These are phyloP conservation scores for Pseudoturritis turrita DNA, from an alignment of 345 rosid genomes.

Conservation along the genomic window DNA sequence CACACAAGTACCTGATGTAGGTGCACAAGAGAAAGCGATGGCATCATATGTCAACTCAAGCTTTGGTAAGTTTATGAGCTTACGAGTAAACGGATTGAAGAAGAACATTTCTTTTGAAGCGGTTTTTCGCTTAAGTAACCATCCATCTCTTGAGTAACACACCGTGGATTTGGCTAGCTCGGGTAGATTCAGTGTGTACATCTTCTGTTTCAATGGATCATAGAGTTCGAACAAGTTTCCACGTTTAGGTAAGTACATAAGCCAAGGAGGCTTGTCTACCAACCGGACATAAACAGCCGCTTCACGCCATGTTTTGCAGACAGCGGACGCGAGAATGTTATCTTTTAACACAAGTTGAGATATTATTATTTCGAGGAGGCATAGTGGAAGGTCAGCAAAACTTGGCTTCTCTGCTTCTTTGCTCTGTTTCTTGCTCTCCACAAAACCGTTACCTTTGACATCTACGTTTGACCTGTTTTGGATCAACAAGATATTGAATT, in stretches of 20 bases:
- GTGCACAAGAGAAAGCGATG: conserved; percentile 66
- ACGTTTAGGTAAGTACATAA: conserved; percentile 67
- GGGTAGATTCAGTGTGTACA: conserved; percentile 50
- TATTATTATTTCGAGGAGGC: conserved; percentile 49
- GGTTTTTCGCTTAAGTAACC: conserved; percentile 56
- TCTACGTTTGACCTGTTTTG: conserved; percentile 2
- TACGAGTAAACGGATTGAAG: conserved; percentile 55
- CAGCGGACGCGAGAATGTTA: conserved; percentile 47
- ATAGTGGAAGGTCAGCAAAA: conserved; percentile 14
- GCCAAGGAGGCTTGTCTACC: conserved; percentile 64
- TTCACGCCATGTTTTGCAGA: conserved; percentile 56
- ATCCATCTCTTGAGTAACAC: conserved; percentile 61
- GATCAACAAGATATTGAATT: neutral
- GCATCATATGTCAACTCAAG: conserved; percentile 48
- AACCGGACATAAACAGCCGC: conserved; percentile 48
- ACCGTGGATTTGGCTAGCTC: conserved; percentile 56
- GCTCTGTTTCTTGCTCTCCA: neutral
- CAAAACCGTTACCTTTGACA: neutral
- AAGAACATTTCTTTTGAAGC: conserved; percentile 47
- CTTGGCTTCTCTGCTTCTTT: neutral
- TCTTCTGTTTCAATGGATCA: conserved; percentile 50
- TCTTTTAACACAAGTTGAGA: conserved; percentile 37
- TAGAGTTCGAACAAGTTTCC: conserved; percentile 53
- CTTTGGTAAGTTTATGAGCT: conserved; percentile 49
- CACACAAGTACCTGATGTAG: conserved; percentile 47